Evolutionary conservation across 495 filamentous ascomycete species (phyloP).

Genomic region (Trichoderma erinaceum): DNA sequence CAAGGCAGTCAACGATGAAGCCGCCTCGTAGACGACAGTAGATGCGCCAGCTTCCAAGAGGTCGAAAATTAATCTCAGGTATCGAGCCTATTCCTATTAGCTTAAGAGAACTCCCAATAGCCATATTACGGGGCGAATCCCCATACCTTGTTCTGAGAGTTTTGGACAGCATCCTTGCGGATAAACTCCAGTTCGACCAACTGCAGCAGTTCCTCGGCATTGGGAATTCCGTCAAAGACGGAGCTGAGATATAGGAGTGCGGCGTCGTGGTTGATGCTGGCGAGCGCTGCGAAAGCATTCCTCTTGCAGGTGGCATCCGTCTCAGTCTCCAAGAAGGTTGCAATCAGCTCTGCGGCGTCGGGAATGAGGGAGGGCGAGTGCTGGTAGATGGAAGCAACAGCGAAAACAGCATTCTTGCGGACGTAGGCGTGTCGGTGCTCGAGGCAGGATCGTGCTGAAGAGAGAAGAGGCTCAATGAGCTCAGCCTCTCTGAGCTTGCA

Average conservation of each 20-base stretch:
- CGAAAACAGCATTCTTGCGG: slow-evolving; percentile 95
- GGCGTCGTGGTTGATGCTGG: slow-evolving; percentile 87
- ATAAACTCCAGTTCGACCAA: slow-evolving; percentile 95
- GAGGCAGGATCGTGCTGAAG: slow-evolving; percentile 83
- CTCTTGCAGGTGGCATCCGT: slow-evolving; percentile 95
- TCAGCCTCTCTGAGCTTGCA: slow-evolving; percentile 95
- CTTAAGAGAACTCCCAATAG: slow-evolving; percentile 26
- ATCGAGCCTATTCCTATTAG: slow-evolving; percentile 58
- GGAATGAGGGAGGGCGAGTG: slow-evolving; percentile 90
- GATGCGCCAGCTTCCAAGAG: slow-evolving; percentile 87
- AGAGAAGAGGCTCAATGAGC: slow-evolving; percentile 90
- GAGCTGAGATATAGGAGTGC: slow-evolving; percentile 81
- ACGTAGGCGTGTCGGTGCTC: slow-evolving; percentile 97
- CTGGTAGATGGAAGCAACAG: slow-evolving; percentile 84
- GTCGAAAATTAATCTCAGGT: slow-evolving; percentile 93
- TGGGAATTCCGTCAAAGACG: slow-evolving; percentile 91
- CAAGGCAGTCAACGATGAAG: slow-evolving; percentile 90
- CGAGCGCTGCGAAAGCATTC: slow-evolving; percentile 91
- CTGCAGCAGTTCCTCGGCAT: slow-evolving; percentile 89
- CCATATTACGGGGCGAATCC: neutral
- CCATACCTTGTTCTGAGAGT: slow-evolving; percentile 82
- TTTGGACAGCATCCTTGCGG: slow-evolving; percentile 92
- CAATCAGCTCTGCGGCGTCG: slow-evolving; percentile 88
- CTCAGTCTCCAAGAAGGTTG: slow-evolving; percentile 83
- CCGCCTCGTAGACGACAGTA: slow-evolving; percentile 96